These are phyloP conservation scores for Candida nitratophila DNA, from an alignment of 805 yeast genomes.

Conservation along the genomic window DNA sequence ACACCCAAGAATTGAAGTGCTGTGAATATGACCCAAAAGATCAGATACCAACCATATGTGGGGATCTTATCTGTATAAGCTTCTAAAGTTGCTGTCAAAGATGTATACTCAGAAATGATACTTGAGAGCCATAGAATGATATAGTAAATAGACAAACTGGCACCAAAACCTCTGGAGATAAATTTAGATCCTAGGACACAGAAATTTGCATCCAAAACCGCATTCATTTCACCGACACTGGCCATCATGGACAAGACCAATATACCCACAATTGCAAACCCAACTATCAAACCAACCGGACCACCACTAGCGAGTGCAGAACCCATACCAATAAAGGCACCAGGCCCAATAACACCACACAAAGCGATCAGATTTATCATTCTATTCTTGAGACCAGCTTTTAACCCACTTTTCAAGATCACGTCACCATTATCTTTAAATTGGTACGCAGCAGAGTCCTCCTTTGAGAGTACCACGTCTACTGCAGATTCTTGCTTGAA, in stretches of 20 bases:
- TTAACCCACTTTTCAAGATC: conserved; percentile 22
- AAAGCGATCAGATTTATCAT: conserved; percentile 44
- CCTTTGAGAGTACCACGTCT: not conserved
- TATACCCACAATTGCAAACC: conserved; percentile 46
- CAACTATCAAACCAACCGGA: conserved; percentile 42
- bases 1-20: conserved; percentile 46
- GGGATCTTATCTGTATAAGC: conserved; percentile 48
- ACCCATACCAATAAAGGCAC: conserved; percentile 44
- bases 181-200: conserved; percentile 44
- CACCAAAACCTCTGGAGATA: conserved; percentile 51
- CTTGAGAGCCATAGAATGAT: conserved; percentile 52
- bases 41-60: conserved; percentile 46
- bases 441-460: not conserved
- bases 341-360: conserved; percentile 58
- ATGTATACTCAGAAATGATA: conserved; percentile 47
- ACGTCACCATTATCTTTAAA: conserved; percentile 1
- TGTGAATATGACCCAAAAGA: conserved; percentile 45
- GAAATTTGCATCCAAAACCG: conserved; percentile 47
- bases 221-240: conserved; percentile 49
- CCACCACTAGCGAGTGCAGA: conserved; percentile 42
- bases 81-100: conserved; percentile 41
- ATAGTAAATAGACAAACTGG: conserved; percentile 46
- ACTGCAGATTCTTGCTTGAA: not conserved
- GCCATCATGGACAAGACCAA: conserved; percentile 49
- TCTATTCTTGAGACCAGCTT: conserved; percentile 42